Conservation (phyloP, 164 flowering plant genomes). For the Stephania japonica region DNA sequence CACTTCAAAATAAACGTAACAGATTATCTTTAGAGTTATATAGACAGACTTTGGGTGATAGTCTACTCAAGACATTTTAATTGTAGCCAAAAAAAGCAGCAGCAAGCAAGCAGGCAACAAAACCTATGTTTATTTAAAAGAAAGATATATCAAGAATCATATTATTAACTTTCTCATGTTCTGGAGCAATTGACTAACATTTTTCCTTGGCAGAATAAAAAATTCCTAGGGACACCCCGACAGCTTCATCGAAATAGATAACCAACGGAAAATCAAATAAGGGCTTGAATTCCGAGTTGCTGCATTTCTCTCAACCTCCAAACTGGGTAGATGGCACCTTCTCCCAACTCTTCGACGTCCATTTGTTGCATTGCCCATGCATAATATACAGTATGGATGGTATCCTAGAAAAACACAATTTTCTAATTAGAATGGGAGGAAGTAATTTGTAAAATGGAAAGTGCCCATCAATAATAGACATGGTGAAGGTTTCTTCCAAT, state of each 20-base stretch:
- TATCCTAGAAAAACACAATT: conserved; percentile 41
- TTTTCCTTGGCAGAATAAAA: conserved; percentile 7
- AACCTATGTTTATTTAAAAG: not conserved
- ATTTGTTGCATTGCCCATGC: conserved; percentile 93
- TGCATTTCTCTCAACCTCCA: conserved; percentile 95
- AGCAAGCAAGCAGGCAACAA: too few relatives aligned
- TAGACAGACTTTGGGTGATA: too few relatives aligned
- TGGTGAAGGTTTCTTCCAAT: too few relatives aligned
- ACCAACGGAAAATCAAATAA: conserved; percentile 35
- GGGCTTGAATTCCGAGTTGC: conserved; percentile 68
- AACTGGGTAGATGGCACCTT: conserved; percentile 58
- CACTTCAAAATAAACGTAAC: too few relatives aligned
- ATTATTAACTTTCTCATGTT: not conserved
- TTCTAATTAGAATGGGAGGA: not conserved
- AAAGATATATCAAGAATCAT: not conserved
- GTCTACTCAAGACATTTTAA: too few relatives aligned
- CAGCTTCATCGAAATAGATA: not conserved
- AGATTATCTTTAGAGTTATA: too few relatives aligned
- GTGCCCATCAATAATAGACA: too few relatives aligned
- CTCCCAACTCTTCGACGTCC: conserved; percentile 66
- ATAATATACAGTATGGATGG: conserved; percentile 79
- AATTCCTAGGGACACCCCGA: not conserved
- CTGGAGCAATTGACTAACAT: not conserved
- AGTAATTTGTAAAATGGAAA: too few relatives aligned
- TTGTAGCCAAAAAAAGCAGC: too few relatives aligned